phyloP scores from a whole-genome alignment of 1,284 basidiomycete genomes.

The Rhizoctonia solani region DNA sequence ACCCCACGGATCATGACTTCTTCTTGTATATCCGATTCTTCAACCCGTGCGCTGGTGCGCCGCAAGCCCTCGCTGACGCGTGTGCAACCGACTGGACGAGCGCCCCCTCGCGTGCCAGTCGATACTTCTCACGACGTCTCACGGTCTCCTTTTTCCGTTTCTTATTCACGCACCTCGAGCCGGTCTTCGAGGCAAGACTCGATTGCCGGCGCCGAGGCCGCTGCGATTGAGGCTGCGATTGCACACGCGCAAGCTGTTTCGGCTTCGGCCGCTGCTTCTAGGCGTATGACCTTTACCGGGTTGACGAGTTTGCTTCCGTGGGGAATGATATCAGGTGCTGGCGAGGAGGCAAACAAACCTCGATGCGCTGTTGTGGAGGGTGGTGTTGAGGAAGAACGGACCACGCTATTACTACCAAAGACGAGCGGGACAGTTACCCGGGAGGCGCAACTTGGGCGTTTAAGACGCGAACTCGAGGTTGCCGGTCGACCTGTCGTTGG shows the following conservation, averaged over 20 bases:
- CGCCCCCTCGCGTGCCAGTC: conserved; percentile 20
- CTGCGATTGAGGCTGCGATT: conserved; percentile 21
- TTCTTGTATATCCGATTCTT: background rate
- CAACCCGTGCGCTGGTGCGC: background rate
- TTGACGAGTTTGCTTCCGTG: conserved; percentile 23
- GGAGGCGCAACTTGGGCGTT: conserved; percentile 6
- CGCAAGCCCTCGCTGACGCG: conserved; percentile 32
- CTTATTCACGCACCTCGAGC: conserved; percentile 30
- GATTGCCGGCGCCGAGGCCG: conserved; percentile 1
- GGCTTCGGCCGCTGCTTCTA: background rate
- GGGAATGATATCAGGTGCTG: background rate
- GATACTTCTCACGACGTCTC: conserved; percentile 24
- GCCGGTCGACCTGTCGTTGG: background rate
- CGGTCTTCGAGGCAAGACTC: conserved; percentile 23
- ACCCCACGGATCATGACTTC: background rate
- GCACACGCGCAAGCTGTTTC: background rate
- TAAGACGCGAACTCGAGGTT: background rate
- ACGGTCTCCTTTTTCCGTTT: conserved; percentile 23
- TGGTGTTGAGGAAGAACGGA: background rate
- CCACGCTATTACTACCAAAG: background rate
- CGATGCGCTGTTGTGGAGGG: background rate
- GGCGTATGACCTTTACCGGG: conserved; percentile 6
- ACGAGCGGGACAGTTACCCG: conserved; percentile 15
- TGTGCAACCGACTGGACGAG: conserved; percentile 18
- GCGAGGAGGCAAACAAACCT: background rate